phyloP scores from a whole-genome alignment of 345 rosid genomes.

The Noccaea caerulescens region DNA sequence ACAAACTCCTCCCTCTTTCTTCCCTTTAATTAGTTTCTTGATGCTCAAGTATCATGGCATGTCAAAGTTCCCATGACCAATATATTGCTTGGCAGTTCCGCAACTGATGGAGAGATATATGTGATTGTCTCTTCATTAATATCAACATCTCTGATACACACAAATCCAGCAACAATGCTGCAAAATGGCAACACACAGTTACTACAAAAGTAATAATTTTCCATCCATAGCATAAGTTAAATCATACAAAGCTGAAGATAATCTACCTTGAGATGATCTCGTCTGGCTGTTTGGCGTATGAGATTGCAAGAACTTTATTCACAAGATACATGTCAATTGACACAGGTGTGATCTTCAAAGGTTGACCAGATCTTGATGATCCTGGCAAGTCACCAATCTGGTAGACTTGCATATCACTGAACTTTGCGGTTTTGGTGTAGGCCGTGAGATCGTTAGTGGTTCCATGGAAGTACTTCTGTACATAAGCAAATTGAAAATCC shows the following conservation, averaged over 20 bases:
- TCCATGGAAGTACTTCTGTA: slow-evolving; percentile 29
- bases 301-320: slow-evolving; percentile 31
- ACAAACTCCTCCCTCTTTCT: too few relatives aligned
- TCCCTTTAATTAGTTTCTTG: background rate
- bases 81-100: slow-evolving; percentile 15
- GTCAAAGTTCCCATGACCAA: slow-evolving; percentile 32
- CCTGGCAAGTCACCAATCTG: background rate
- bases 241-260: background rate
- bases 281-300: slow-evolving; percentile 8
- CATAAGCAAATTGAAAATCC: background rate
- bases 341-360: slow-evolving; percentile 11
- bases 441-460: slow-evolving; percentile 18
- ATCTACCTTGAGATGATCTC: slow-evolving; percentile 27
- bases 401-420: slow-evolving; percentile 25
- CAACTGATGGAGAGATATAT: slow-evolving; percentile 34
- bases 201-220: background rate
- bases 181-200: slow-evolving; percentile 1
- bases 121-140: slow-evolving; percentile 11
- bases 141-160: slow-evolving; percentile 23
- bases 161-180: slow-evolving; percentile 40
- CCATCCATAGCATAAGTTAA: background rate
- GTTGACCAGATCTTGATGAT: background rate
- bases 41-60: background rate
- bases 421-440: slow-evolving; percentile 24
- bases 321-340: background rate